These are phyloP conservation scores for Nicotiana rustica DNA, from an alignment of 305 asterid genomes.

Conservation along the genomic window DNA sequence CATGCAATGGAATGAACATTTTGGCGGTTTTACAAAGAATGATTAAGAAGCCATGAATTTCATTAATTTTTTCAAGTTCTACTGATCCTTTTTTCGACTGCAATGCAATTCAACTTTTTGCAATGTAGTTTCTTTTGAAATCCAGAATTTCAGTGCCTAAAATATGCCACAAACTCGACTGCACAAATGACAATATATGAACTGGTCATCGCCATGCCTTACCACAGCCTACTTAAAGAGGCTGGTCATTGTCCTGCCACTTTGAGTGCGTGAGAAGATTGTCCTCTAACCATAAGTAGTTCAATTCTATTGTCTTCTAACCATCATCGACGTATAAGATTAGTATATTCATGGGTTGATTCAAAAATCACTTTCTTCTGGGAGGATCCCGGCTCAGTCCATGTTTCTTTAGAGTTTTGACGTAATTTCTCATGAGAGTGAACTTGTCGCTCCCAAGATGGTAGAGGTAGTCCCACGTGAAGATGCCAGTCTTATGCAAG, in stretches of 20 bases:
- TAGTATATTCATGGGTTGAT: neutral
- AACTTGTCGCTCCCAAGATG: conserved; percentile 83
- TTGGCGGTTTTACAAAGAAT: conserved; percentile 55
- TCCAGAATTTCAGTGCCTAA: conserved; percentile 68
- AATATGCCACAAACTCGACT: conserved; percentile 68
- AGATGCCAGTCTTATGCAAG: conserved; percentile 88
- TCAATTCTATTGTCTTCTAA: neutral
- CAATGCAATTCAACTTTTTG: conserved; percentile 11
- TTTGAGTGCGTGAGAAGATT: neutral
- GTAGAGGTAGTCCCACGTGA: conserved; percentile 83
- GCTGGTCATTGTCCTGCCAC: neutral
- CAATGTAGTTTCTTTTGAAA: conserved; percentile 56
- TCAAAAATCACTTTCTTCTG: conserved; percentile 52
- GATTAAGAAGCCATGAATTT: conserved; percentile 41
- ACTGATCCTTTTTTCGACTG: conserved; percentile 31
- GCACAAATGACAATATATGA: conserved; percentile 42
- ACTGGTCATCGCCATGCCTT: neutral
- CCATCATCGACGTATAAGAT: too few relatives aligned
- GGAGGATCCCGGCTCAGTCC: conserved; percentile 80
- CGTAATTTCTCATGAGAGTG: conserved; percentile 74
- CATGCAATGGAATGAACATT: conserved; percentile 63
- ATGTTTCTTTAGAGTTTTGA: conserved; percentile 69
- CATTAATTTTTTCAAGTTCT: conserved; percentile 49
- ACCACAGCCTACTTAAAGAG: neutral
- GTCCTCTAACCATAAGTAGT: neutral